Evolutionary conservation across 1,284 basidiomycete species (phyloP), one percentile per base, ranked within the genome.

Genomic region (Malassezia nana): DNA sequence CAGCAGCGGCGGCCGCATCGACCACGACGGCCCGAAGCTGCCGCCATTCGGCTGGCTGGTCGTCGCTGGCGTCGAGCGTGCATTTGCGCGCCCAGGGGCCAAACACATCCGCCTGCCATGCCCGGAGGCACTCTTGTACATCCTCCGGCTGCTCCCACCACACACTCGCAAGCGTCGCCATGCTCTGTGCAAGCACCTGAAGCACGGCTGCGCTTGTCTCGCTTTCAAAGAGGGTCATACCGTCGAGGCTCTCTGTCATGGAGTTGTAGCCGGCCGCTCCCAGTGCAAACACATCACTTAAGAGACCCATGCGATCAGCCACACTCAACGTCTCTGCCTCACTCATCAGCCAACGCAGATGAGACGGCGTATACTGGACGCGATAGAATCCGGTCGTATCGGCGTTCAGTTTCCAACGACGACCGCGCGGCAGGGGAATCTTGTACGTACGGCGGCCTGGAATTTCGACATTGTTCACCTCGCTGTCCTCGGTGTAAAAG

Each of bases 371-470:
- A 76, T 98, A 98, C 28, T 85, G 78, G 30, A 94, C 89, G 47
- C 90, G 86, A 75, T 85, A 96, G 66, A 92, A 87, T 64, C 91
- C 90, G 51, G 82, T 81, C 2, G 89, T 90, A 50, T 84, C 86
- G 13, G 84, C 85, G 73, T 96, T 96, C 57, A 96, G 78, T 77
- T 95, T 94, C 76, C 78, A 81, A 75, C 83, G 59, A 25, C 50
- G 32, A 25, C 66, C 85, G 20, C 83, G 79, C 69, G 81, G 83
- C 29, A 95, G 70, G 20, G 81, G 76, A 64, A 89, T 81, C 38
- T 78, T 80, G 45, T 79, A 80, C 62, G 82, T 82, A 39, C 86
- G 86, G 55, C 78, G 72, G 7, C 71, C 74, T 52, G 80, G 80
- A 33, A 82, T 76, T 3, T 84, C 84, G 13, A 81, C 18, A 20